phyloP scores from a whole-genome alignment of 768 basidiomycete species.

The Psilocybe cubensis region DNA sequence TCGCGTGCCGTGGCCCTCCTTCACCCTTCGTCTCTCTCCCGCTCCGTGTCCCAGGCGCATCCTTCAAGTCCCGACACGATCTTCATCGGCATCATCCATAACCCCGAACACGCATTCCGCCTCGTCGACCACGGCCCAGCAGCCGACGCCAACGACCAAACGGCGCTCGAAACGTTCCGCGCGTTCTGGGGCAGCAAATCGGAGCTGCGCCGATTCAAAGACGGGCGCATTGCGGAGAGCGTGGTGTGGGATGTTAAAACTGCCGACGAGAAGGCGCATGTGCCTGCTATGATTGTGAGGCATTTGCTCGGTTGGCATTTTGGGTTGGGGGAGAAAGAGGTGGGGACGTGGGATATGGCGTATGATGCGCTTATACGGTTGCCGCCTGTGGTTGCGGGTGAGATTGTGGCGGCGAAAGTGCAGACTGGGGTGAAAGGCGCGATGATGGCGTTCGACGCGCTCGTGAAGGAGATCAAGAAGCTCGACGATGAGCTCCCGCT shows the following conservation, averaged over 20 bases:
- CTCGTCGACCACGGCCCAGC: conserved; percentile 93
- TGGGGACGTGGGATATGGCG: conserved; percentile 59
- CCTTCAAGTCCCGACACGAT: conserved; percentile 54
- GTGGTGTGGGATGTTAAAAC: conserved; percentile 95
- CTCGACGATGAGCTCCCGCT: conserved; percentile 79
- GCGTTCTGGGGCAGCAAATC: conserved; percentile 92
- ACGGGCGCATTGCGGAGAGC: conserved; percentile 89
- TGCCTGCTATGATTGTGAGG: conserved; percentile 74
- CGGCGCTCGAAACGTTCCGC: conserved; percentile 64
- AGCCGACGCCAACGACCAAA: conserved; percentile 60
- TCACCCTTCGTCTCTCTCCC: conserved; percentile 47
- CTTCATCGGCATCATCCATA: conserved; percentile 76
- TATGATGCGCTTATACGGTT: conserved; percentile 65
- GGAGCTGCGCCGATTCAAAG: conserved; percentile 93
- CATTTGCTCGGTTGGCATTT: conserved; percentile 83
- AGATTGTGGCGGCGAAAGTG: conserved; percentile 42
- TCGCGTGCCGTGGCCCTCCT: conserved; percentile 66
- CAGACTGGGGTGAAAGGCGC: conserved; percentile 72
- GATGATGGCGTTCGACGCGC: conserved; percentile 74
- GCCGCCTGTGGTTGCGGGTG: conserved; percentile 54
- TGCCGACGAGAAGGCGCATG: conserved; percentile 76
- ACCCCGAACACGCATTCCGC: conserved; percentile 73
- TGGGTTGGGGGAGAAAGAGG: conserved; percentile 52
- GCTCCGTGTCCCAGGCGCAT: conserved; percentile 56
- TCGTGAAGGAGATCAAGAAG: conserved; percentile 77